Evolutionary conservation across 2,329 filamentous ascomycete species (phyloP), one percentile per base, ranked within the genome.

Genomic region (Neoascochyta sp.): DNA sequence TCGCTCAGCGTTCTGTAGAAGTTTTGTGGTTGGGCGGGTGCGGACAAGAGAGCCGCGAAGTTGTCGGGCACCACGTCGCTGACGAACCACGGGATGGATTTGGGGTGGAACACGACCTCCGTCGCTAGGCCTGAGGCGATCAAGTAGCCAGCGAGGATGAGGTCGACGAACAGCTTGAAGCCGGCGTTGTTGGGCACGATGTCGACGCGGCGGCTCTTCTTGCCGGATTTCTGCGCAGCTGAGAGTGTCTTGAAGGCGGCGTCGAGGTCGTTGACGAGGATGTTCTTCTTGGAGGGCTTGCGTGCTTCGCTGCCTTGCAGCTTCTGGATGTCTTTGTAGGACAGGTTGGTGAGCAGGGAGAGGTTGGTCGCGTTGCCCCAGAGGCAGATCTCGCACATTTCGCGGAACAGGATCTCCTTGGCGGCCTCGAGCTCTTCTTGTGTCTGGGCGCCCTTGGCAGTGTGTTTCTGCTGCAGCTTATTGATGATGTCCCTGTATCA

Each of bases 361-460:
- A 96, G 72, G 61, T 96, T 90, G 0, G 90, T 96, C 2, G 90
- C 92, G 61, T 96, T 96, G 8, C 90, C 90, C 90, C 90, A 96
- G 2, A 96, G 76, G 59, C 89, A 95, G 49, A 95, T 92, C 70
- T 95, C 87, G 64, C 83, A 89, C 83, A 96, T 93, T 60, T 96
- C 90, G 14, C 74, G 74, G 66, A 96, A 96, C 16, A 95, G 69
- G 0, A 89, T 65, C 57, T 79, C 78, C 57, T 93, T 85, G 0
- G 85, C 80, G 33, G 82, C 76, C 17, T 78, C 74, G 28, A 79
- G 56, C 44, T 80, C 66, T 30, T 70, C 49, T n/a, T 68, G 66
- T 3, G 69, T 69, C 23, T 71, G 66, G 1, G 58, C 52, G n/a
- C 54, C 56, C 9, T 61, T 54, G 7, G 62, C 38, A 1, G 64